Percentiles rank a stretch among this genome's conserved stretches.
Conservation (phyloP, 805 yeast species). For the Metschnikowia dekortorum region DNA sequence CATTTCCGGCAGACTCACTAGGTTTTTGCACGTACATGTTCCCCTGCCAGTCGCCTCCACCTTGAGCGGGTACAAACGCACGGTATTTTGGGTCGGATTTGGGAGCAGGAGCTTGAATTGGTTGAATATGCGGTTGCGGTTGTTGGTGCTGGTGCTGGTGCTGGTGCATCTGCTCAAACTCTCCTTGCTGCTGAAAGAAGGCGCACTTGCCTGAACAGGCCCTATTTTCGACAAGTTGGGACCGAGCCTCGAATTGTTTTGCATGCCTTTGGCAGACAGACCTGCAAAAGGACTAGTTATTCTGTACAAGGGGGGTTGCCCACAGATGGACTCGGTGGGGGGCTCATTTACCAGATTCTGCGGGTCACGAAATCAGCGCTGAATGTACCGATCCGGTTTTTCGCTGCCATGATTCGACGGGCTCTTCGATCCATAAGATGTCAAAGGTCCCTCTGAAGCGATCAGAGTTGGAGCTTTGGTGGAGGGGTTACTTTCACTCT, state of each 20-base stretch:
- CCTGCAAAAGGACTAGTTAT: not conserved
- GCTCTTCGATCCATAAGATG: not conserved
- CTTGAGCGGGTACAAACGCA: not conserved
- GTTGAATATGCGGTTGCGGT: not conserved
- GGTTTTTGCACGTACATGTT: not conserved
- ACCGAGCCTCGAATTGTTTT: not conserved
- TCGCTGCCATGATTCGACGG: not conserved
- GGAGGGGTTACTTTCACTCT: not conserved
- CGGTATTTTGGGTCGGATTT: not conserved
- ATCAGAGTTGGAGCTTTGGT: not conserved
- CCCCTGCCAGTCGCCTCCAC: slow-evolving; percentile 1
- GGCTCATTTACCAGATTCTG: not conserved
- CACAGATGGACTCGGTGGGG: not conserved
- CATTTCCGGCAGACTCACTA: not conserved
- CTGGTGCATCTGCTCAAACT: not conserved
- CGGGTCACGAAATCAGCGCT: not conserved
- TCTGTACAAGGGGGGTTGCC: not conserved
- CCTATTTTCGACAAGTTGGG: not conserved
- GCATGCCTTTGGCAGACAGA: not conserved
- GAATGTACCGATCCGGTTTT: not conserved
- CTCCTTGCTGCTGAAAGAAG: not conserved
- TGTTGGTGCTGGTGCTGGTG: not conserved
- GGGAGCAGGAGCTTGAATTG: not conserved
- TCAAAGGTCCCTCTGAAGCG: not conserved
- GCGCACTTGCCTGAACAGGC: not conserved